These are phyloP conservation scores for Teunomyces cretensis DNA, from an alignment of 805 yeast species.

Conservation along the genomic window DNA sequence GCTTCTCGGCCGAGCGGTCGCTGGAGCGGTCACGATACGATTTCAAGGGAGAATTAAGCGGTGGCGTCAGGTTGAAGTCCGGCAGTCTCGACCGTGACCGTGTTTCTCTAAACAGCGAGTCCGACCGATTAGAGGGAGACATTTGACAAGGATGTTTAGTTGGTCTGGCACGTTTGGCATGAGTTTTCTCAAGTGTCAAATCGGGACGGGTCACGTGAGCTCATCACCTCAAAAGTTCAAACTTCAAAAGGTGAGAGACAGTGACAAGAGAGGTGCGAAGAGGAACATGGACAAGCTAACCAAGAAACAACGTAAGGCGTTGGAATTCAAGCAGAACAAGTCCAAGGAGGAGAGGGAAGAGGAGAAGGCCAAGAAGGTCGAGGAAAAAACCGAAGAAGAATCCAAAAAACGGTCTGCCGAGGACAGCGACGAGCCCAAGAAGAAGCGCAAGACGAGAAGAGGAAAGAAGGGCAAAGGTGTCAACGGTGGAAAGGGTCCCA, in stretches of 20 bases:
- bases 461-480: constrained; percentile 70
- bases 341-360: constrained; percentile 40
- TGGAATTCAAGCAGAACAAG: constrained; percentile 50
- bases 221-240: background rate
- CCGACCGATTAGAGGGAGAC: background rate
- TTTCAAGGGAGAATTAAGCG: background rate
- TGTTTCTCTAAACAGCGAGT: too few species aligned
- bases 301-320: constrained; percentile 66
- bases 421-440: constrained; percentile 11
- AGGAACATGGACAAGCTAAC: constrained; percentile 44
- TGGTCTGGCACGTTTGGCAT: background rate
- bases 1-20: constrained; percentile 15
- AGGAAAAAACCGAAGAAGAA: constrained; percentile 22
- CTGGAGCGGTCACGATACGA: constrained; percentile 17
- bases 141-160: background rate
- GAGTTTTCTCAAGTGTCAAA: background rate
- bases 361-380: constrained; percentile 31
- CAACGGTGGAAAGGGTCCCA: constrained; percentile 49
- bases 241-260: background rate
- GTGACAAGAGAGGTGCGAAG: background rate
- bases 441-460: constrained; percentile 71
- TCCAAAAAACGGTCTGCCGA: constrained; percentile 22
- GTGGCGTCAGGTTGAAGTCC: background rate
- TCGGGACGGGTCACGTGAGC: constrained; percentile 1
- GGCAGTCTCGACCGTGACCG: constrained; percentile 22